Evolutionary conservation across 2,329 filamentous ascomycete genomes (phyloP), one percentile per base, ranked within the genome.

Genomic region (Rachicladosporium sp.): DNA sequence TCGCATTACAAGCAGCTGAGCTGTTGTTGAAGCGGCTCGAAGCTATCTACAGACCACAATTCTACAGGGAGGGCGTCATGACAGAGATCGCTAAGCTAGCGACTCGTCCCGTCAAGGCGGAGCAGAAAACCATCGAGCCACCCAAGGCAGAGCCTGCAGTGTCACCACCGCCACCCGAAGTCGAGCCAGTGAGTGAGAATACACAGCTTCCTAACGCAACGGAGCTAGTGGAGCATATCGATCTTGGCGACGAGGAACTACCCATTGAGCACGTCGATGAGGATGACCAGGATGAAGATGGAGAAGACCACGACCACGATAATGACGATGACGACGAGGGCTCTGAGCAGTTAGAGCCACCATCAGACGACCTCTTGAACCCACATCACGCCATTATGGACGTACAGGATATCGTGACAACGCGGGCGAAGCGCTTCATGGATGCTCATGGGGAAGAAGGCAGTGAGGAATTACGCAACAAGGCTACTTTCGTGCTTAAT

Each of bases 11-110:
- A 55, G 89, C 88, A 30, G 84, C 89, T 0, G 88, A 95, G 58
- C 69, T 98, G 4, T 72, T 98, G 1, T 73, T 95, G 43, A 80
- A 79, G 52, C 79, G 93, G 11, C 68, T 98, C 4, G 85, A 88
- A 46, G 72, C 80, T 13, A 83, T 96, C 23, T 98, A 98, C 56
- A 80, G 85, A 19, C 93, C 95, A 53, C 93, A 98, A 52, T 89
- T 98, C 50, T 93, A 98, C 56, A 83, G 91, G 0, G 93, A 98
- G 63, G 91, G 91, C 29, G 91, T 98, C 33, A 88, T 96, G 50
- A 73, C 82, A 2, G 89, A 98, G 58, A 93, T 98, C 37, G 73
- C 78, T 23, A 89, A 87, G 55, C 68, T 98, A 27, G 80, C 86
- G 1, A 70, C 70, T 40, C 63, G 37, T 60, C 43, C 52, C 6